These are phyloP conservation scores for Arachnopeziza araneosa DNA, from an alignment of 2,329 filamentous ascomycete species.

Conservation along the genomic window DNA sequence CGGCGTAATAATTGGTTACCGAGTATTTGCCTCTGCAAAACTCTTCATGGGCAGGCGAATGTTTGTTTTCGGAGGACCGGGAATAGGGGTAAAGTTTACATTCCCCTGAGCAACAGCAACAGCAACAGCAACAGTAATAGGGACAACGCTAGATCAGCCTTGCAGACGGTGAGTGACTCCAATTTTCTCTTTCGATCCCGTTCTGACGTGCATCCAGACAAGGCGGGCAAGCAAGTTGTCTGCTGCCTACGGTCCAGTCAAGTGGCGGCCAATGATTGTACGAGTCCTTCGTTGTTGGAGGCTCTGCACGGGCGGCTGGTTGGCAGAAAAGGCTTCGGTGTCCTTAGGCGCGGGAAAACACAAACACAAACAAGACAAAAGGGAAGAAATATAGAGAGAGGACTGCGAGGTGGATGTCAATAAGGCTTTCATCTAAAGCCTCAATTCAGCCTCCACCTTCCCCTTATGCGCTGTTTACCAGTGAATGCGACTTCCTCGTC, in stretches of 20 bases:
- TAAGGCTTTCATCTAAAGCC: neutral
- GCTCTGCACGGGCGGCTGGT: slow-evolving; percentile 3
- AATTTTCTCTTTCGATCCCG: slow-evolving; percentile 1
- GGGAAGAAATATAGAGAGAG: too few relatives aligned
- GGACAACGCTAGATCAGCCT: slow-evolving; percentile 8
- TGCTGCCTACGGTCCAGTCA: neutral
- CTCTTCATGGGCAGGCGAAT: neutral
- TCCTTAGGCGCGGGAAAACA: neutral
- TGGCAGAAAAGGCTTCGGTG: neutral
- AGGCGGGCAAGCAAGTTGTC: slow-evolving; percentile 1
- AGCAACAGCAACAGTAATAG: too few relatives aligned
- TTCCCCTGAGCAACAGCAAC: neutral
- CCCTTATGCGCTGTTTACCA: neutral
- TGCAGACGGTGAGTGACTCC: slow-evolving; percentile 14
- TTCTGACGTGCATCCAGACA: slow-evolving; percentile 1
- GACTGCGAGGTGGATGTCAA: neutral
- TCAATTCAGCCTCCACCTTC: neutral
- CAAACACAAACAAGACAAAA: neutral
- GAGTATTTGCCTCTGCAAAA: neutral
- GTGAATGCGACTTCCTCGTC: neutral
- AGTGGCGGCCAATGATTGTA: neutral
- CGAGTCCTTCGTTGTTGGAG: neutral
- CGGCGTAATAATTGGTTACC: too few relatives aligned
- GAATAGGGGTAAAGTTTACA: neutral
- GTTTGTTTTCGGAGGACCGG: neutral